Evolutionary conservation across 306 rosid species (phyloP), one percentile per base, ranked within the genome.

Genomic region (Mimosa bimucronata): DNA sequence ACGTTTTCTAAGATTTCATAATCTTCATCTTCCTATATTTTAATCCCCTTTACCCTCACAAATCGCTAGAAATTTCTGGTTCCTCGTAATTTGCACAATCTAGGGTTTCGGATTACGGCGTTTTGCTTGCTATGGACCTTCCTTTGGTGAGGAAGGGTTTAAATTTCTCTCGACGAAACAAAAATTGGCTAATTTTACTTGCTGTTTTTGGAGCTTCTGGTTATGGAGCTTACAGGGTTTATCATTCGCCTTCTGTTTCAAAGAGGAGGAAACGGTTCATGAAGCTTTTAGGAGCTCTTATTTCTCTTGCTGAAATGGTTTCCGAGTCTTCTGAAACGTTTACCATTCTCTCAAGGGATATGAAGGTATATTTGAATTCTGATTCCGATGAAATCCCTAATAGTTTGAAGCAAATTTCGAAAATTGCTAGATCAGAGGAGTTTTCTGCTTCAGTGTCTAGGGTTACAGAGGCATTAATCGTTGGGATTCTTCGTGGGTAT

Each of bases 331-430:
- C 97, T 0, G 92, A 95, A 31, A 83, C 91, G 1, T 64, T 93
- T 46, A 76, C 93, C 9, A 31, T 87, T 16, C 64, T 92, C 79
- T 87, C 92, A 15, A 88, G 77, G 72, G 99, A 95, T 71, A 41
- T 95, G 74, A 90, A 89, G 74, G 89, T 78, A 1, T 95, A 90
- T 78, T 83, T 95, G 6, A 67, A 21, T 1, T 95, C 98, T 2
- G 92, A 91, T 81, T 91, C 94, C 0, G 96, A 95, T 18, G 84
- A 90, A 86, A 87, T 95, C 53, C 99, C 99, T 18, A 81, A 78
- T 70, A 95, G 94, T 62, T 67, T 95, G 87, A 89, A 80, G 79
- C 99, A 95, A 57, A 76, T 95, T 74, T 93, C 93, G 1, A 95
- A 93, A 84, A 77, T 95, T 23, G 92, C 90, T 0, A 79, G 81